These are phyloP conservation scores for Tricladium varicosporioides DNA, from an alignment of 2,329 filamentous ascomycete species.

Conservation along the genomic window DNA sequence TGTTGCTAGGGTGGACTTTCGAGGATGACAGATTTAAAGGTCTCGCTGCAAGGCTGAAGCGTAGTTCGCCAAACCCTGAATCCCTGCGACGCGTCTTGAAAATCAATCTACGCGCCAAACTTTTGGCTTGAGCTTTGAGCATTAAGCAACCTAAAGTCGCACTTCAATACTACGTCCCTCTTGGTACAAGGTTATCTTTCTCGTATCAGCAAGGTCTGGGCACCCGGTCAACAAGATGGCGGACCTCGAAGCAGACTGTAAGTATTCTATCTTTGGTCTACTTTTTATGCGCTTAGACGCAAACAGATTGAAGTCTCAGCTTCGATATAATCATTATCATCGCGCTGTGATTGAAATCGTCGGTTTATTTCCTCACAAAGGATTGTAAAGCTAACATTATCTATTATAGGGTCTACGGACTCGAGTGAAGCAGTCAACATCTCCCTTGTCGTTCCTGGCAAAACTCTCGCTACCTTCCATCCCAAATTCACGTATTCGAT, in stretches of 20 bases:
- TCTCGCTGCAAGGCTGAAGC: conserved; percentile 19
- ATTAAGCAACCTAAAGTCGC: not conserved
- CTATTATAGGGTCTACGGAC: conserved; percentile 28
- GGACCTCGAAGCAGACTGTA: conserved; percentile 24
- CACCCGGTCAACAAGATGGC: conserved; percentile 17
- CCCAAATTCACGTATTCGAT: conserved; percentile 89
- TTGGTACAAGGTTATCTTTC: no score
- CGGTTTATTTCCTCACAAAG: not conserved
- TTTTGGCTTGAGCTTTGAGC: not conserved
- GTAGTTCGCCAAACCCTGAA: not conserved
- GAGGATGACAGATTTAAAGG: conserved; percentile 6
- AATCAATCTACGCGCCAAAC: conserved; percentile 24
- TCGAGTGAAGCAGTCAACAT: conserved; percentile 56
- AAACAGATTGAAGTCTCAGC: conserved; percentile 11
- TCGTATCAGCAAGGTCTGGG: not conserved
- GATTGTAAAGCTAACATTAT: conserved; percentile 2
- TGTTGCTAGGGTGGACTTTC: not conserved
- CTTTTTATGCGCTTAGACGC: conserved; percentile 10
- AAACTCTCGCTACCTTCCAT: conserved; percentile 67
- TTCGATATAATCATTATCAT: conserved; percentile 3
- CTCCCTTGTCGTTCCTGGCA: conserved; percentile 54
- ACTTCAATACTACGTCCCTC: not conserved
- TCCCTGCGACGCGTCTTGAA: conserved; percentile 22
- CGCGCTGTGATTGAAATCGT: not conserved
- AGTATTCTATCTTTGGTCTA: conserved; percentile 12